A percentile compares a stretch with the other conserved stretches of the same genome.
phyloP scores from a whole-genome alignment of 352 stramenopile genomes.

The Phytophthora pini region DNA sequence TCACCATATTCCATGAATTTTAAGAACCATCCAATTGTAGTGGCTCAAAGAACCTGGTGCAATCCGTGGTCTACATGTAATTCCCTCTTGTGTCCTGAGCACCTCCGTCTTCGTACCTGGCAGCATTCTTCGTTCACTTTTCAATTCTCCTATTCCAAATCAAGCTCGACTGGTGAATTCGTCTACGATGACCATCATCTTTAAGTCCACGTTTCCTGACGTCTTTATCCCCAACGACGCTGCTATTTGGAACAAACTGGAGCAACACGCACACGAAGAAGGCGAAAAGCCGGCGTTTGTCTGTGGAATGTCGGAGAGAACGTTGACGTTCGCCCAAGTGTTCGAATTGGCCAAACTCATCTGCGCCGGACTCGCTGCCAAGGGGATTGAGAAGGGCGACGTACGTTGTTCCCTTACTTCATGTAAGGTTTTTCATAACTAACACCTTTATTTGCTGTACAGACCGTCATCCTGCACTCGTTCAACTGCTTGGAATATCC shows the following conservation, averaged over 20 bases:
- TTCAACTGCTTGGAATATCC: slow-evolving; percentile 67
- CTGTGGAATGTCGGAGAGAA: slow-evolving; percentile 45
- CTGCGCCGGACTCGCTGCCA: slow-evolving; percentile 34
- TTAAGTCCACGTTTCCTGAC: slow-evolving; percentile 41
- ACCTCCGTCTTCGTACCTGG: not conserved
- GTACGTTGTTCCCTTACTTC: slow-evolving; percentile 32
- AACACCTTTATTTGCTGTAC: slow-evolving; percentile 4
- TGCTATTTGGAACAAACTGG: slow-evolving; percentile 52
- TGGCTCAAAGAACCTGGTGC: slow-evolving; percentile 1
- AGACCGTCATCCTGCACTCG: slow-evolving; percentile 54
- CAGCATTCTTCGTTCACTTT: slow-evolving; percentile 18
- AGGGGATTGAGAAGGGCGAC: slow-evolving; percentile 53
- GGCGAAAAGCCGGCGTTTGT: slow-evolving; percentile 42
- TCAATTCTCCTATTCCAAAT: slow-evolving; percentile 12
- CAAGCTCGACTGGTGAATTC: slow-evolving; percentile 12
- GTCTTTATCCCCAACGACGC: slow-evolving; percentile 38
- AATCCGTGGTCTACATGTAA: not conserved
- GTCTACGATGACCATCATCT: slow-evolving; percentile 43
- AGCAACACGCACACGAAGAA: slow-evolving; percentile 36
- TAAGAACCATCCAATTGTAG: not conserved
- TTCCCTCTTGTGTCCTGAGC: not conserved
- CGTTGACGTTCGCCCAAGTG: slow-evolving; percentile 42
- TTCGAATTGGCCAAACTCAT: slow-evolving; percentile 31
- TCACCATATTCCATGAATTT: not conserved
- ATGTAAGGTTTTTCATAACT: not conserved